These are phyloP conservation scores for Senna tora DNA, from an alignment of 306 rosid genomes.

Conservation along the genomic window DNA sequence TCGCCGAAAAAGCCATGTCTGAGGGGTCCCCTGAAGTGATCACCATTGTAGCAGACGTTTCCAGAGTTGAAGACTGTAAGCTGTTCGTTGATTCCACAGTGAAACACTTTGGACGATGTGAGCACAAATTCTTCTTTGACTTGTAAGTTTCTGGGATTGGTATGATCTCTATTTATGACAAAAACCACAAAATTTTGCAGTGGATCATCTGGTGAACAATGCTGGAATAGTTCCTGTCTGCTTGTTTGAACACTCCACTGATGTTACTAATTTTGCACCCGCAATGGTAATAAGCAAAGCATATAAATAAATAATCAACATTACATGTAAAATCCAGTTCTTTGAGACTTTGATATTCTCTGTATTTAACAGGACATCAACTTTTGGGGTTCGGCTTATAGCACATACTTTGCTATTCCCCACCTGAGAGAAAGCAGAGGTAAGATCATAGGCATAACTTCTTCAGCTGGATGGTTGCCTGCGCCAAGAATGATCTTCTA, in stretches of 20 bases:
- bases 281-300: conserved; percentile 41
- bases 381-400: conserved; percentile 66
- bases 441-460: conserved; percentile 59
- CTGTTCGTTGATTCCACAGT: conserved; percentile 43
- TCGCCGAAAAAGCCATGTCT: conserved; percentile 37
- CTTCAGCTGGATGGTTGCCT: conserved; percentile 62
- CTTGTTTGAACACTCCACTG: conserved; percentile 53
- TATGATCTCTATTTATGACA: too few relatives aligned
- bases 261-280: conserved; percentile 43
- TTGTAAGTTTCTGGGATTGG: conserved; percentile 2
- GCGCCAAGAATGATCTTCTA: conserved; percentile 58
- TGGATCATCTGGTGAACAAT: conserved; percentile 75
- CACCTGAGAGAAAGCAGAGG: conserved; percentile 58
- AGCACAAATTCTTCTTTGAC: neutral
- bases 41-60: conserved; percentile 52
- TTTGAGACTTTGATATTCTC: neutral
- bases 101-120: conserved; percentile 52
- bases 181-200: conserved; percentile 28
- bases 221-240: conserved; percentile 55
- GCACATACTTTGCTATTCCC: conserved; percentile 61
- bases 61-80: conserved; percentile 46
- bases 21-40: conserved; percentile 52
- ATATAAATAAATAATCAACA: neutral
- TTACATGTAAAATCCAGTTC: neutral
- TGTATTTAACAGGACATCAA: conserved; percentile 55